Conservation (phyloP, 805 yeast species). For the Jamesozyma lodderae region DNA sequence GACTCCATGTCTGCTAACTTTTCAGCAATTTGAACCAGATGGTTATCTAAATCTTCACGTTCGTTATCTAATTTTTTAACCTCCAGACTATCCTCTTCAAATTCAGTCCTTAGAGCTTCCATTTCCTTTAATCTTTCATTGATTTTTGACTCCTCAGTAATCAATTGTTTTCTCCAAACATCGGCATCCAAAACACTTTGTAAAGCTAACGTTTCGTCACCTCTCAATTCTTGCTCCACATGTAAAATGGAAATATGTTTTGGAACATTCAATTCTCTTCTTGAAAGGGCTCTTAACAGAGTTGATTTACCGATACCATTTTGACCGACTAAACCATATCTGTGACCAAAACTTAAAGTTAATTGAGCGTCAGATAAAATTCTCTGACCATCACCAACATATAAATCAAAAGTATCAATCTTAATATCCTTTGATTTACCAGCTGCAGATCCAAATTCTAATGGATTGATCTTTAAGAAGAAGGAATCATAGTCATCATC, state of each 20-base stretch:
- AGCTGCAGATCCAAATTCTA: conserved; percentile 81
- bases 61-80: conserved; percentile 78
- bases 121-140: conserved; percentile 70
- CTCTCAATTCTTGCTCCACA: conserved; percentile 94
- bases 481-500: conserved; percentile 85
- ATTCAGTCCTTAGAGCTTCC: conserved; percentile 57
- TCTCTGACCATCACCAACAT: conserved; percentile 93
- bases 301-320: conserved; percentile 99
- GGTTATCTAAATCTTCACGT: conserved; percentile 73
- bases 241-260: conserved; percentile 92
- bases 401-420: conserved; percentile 83
- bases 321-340: conserved; percentile 97
- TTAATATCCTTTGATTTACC: conserved; percentile 97
- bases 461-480: conserved; percentile 90
- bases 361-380: conserved; percentile 82
- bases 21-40: conserved; percentile 68
- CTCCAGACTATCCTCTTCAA: conserved; percentile 68
- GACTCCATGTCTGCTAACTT: conserved; percentile 89
- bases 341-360: conserved; percentile 81
- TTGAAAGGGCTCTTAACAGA: conserved; percentile 75
- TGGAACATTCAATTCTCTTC: conserved; percentile 90
- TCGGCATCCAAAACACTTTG: conserved; percentile 98
- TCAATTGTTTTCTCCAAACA: conserved; percentile 91
- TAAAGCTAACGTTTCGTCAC: conserved; percentile 84
- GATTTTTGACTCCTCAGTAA: conserved; percentile 66